Evolutionary conservation across 192 early-diverging fungal genomes (phyloP).

Genomic region (Coemansia asiatica): DNA sequence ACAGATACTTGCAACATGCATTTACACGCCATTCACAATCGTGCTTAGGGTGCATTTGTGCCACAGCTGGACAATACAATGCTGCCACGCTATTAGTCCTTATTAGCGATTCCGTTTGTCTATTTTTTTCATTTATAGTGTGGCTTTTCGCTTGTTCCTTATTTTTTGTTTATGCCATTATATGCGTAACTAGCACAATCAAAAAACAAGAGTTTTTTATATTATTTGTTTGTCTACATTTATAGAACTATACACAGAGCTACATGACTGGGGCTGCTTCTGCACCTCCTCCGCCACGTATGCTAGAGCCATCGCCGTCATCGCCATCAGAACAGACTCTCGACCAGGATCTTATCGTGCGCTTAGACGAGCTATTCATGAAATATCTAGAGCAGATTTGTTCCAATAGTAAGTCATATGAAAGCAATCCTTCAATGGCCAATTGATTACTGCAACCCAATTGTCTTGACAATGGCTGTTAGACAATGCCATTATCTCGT

Average conservation of each 20-base stretch:
- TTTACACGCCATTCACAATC: not conserved
- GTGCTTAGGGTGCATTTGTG: not conserved
- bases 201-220: not conserved
- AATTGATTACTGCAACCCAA: constrained; percentile 11
- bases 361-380: constrained; percentile 67
- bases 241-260: constrained; percentile 51
- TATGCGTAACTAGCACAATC: not conserved
- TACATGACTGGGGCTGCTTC: constrained; percentile 36
- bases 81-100: not conserved
- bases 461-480: not conserved
- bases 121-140: not conserved
- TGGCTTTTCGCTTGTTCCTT: not conserved
- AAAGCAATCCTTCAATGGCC: constrained; percentile 4
- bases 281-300: constrained; percentile 5
- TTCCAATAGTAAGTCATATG: constrained; percentile 60
- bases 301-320: constrained; percentile 43
- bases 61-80: not conserved
- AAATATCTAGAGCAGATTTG: constrained; percentile 67
- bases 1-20: not conserved
- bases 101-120: not conserved
- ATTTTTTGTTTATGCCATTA: not conserved
- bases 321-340: constrained; percentile 52
- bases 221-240: not conserved
- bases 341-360: constrained; percentile 42
- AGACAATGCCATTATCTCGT: constrained; percentile 1